phyloP scores from a whole-genome alignment of 495 filamentous ascomycete species.

The Tuber borchii region DNA sequence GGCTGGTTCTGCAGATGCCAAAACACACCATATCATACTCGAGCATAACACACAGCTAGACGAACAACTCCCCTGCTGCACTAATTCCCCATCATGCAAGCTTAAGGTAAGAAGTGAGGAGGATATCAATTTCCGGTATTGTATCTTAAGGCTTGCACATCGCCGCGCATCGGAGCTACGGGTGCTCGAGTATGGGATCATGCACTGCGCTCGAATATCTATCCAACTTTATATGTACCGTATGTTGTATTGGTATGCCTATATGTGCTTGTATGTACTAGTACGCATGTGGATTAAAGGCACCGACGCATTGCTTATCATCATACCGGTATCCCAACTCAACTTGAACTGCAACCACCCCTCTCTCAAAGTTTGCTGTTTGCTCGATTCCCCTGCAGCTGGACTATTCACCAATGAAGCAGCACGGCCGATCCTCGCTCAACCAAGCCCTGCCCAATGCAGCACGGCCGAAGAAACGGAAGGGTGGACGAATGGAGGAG shows the following conservation, averaged over 20 bases:
- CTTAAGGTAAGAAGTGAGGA: background rate
- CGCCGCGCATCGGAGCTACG: background rate
- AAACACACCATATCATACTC: background rate
- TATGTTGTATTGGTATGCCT: background rate
- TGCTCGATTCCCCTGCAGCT: background rate
- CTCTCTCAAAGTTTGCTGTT: background rate
- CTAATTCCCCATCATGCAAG: background rate
- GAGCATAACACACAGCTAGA: background rate
- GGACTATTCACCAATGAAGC: slow-evolving; percentile 1
- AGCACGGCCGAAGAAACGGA: background rate
- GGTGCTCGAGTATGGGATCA: background rate
- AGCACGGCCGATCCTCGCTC: background rate
- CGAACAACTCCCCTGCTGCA: background rate
- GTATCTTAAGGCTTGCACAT: background rate
- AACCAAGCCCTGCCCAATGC: background rate
- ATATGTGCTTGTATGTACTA: background rate
- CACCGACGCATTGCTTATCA: background rate
- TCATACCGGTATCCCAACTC: background rate
- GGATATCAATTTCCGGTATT: background rate
- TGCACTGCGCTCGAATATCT: background rate
- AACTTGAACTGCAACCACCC: background rate
- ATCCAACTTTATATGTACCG: too few species aligned
- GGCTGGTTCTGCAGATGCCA: background rate
- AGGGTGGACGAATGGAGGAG: background rate
- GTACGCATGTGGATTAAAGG: background rate